Percentiles rank a stretch among this genome's conserved stretches.
Conservation (phyloP, 192 early-diverging fungal genomes). For the Backusella parvicylindrica region DNA sequence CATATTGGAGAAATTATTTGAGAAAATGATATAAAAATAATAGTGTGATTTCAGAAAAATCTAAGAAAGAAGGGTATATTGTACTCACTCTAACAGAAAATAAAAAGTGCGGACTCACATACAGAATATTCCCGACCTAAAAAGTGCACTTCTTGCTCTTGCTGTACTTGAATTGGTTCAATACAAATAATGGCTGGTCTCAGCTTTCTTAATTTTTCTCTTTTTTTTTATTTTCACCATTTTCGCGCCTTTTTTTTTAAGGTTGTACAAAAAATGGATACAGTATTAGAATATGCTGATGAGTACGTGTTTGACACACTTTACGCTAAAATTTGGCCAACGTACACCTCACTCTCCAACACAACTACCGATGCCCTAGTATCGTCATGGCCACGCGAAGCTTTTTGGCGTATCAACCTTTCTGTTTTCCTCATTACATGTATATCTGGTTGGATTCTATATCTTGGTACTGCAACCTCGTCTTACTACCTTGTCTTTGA, state of each 20-base stretch:
- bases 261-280: conserved; percentile 53
- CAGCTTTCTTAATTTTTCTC: background rate
- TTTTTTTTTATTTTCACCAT: background rate
- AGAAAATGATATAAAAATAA: background rate
- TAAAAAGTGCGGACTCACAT: background rate
- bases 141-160: background rate
- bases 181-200: background rate
- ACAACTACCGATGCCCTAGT: conserved; percentile 32
- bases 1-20: background rate
- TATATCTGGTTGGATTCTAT: conserved; percentile 75
- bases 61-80: background rate
- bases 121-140: background rate
- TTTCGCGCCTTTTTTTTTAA: background rate
- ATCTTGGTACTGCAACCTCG: conserved; percentile 70
- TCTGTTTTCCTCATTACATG: conserved; percentile 71
- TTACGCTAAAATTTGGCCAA: conserved; percentile 49
- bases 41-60: background rate
- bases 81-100: background rate
- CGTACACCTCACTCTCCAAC: conserved; percentile 37
- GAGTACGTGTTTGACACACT: conserved; percentile 59
- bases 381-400: conserved; percentile 50
- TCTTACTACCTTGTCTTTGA: conserved; percentile 90
- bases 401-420: conserved; percentile 66
- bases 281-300: conserved; percentile 60
- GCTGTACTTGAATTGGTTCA: background rate